phyloP scores from a whole-genome alignment of 2,329 filamentous ascomycete species.

The Aureobasidium sp. region DNA sequence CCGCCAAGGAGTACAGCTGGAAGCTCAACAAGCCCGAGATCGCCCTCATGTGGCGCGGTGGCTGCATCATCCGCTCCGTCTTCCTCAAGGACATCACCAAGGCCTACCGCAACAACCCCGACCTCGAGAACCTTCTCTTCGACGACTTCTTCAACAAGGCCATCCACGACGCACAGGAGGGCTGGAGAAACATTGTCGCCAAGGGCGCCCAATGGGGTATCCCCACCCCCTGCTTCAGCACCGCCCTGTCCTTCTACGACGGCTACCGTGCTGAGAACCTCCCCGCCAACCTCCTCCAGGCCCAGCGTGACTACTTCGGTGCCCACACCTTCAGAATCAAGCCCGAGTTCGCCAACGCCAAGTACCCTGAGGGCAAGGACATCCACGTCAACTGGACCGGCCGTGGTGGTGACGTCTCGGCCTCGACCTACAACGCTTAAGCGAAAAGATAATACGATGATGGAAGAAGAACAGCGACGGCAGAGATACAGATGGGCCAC shows the following conservation, averaged over 20 bases:
- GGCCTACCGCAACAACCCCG: slow-evolving; percentile 87
- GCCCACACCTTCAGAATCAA: slow-evolving; percentile 47
- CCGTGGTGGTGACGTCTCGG: slow-evolving; percentile 91
- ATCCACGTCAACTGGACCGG: slow-evolving; percentile 99
- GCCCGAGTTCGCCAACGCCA: slow-evolving; percentile 39
- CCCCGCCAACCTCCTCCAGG: slow-evolving; percentile 96
- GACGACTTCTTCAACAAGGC: slow-evolving; percentile 99
- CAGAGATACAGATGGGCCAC: slow-evolving; percentile 3
- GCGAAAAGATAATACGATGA: slow-evolving; percentile 9
- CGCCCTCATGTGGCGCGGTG: slow-evolving; percentile 99
- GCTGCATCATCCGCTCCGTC: slow-evolving; percentile 99
- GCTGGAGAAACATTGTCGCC: slow-evolving; percentile 85
- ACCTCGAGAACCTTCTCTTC: slow-evolving; percentile 96
- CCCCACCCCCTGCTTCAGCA: slow-evolving; percentile 92
- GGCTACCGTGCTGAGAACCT: slow-evolving; percentile 96
- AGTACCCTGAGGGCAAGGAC: slow-evolving; percentile 77
- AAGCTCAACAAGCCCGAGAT: slow-evolving; percentile 99
- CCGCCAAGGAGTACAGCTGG: slow-evolving; percentile 92
- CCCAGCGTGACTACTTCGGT: slow-evolving; percentile 99
- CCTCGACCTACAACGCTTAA: slow-evolving; percentile 96
- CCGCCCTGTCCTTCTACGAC: slow-evolving; percentile 96
- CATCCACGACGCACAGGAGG: slow-evolving; percentile 85
- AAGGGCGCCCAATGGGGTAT: slow-evolving; percentile 92
- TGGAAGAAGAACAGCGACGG: neutral
- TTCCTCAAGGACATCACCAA: slow-evolving; percentile 99